These are phyloP conservation scores for Warburgia ugandensis DNA, from an alignment of 164 flowering plant genomes.

Conservation along the genomic window DNA sequence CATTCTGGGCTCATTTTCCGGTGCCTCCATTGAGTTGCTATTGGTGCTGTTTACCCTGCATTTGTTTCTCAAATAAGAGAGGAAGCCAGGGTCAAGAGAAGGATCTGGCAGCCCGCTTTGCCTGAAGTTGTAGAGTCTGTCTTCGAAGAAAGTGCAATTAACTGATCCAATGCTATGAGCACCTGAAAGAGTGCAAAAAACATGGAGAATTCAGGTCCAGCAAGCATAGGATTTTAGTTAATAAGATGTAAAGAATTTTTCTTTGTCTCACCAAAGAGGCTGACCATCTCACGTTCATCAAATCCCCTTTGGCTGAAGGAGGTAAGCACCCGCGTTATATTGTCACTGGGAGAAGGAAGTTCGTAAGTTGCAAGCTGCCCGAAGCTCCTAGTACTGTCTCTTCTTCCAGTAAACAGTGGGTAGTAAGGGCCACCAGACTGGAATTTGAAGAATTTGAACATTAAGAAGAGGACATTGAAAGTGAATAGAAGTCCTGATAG, in stretches of 20 bases:
- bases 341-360: constrained; percentile 39
- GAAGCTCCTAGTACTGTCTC: constrained; percentile 31
- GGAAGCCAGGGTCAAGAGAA: constrained; percentile 8
- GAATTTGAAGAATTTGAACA: neutral
- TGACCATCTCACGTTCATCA: constrained; percentile 40
- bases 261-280: constrained; percentile 31
- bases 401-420: constrained; percentile 47
- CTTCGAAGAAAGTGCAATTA: constrained; percentile 14
- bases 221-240: too few species aligned
- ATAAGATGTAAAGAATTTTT: neutral
- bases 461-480: neutral
- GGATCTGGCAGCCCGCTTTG: constrained; percentile 21
- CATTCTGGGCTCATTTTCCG: constrained; percentile 8
- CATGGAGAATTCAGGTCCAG: neutral
- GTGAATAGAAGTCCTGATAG: neutral
- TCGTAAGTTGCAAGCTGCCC: constrained; percentile 20
- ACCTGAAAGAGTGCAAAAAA: constrained; percentile 11
- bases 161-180: constrained; percentile 23
- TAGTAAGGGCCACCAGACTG: constrained; percentile 64
- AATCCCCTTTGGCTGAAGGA: constrained; percentile 39
- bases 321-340: constrained; percentile 20
- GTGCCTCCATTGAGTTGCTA: constrained; percentile 1
- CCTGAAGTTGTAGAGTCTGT: constrained; percentile 20
- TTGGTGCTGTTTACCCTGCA: constrained; percentile 19
- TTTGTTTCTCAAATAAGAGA: constrained; percentile 7